phyloP scores from a whole-genome alignment of 148 eudicot genomes.

The Euryodendron excelsum region DNA sequence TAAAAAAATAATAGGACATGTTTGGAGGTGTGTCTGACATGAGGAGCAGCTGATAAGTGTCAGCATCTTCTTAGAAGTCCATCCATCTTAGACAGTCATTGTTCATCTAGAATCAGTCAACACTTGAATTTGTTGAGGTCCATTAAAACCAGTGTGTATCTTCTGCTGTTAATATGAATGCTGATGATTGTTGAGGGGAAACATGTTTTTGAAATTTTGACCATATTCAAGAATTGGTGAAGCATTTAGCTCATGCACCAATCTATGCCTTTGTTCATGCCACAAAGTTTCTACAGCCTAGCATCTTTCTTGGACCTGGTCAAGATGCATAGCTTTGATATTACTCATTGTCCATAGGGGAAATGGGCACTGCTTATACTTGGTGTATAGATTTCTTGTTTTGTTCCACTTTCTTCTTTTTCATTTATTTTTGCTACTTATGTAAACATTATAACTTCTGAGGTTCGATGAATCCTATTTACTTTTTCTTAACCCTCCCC shows the following conservation, averaged over 20 bases:
- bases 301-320: not conserved
- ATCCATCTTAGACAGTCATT: too few relatives aligned
- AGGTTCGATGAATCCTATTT: not conserved
- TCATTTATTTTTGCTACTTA: not conserved
- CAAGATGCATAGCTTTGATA: too few relatives aligned
- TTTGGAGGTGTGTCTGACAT: not conserved
- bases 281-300: not conserved
- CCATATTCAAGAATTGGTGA: not conserved
- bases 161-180: not conserved
- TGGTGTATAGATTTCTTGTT: too few relatives aligned
- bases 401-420: constrained; percentile 8
- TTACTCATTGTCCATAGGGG: too few relatives aligned
- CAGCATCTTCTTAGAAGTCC: too few relatives aligned
- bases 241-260: not conserved
- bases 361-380: too few relatives aligned
- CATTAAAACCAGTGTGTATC: not conserved
- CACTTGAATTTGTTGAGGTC: too few relatives aligned
- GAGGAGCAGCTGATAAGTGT: too few relatives aligned
- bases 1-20: too few relatives aligned
- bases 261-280: not conserved
- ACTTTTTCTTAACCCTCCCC: not conserved
- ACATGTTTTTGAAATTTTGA: not conserved
- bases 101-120: too few relatives aligned
- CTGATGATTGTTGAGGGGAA: not conserved
- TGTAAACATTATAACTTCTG: not conserved